A percentile compares a stretch with the other conserved stretches of the same genome.
Evolutionary conservation across 1,284 basidiomycete species (phyloP).

Genomic region (Pseudozyma pruni): DNA sequence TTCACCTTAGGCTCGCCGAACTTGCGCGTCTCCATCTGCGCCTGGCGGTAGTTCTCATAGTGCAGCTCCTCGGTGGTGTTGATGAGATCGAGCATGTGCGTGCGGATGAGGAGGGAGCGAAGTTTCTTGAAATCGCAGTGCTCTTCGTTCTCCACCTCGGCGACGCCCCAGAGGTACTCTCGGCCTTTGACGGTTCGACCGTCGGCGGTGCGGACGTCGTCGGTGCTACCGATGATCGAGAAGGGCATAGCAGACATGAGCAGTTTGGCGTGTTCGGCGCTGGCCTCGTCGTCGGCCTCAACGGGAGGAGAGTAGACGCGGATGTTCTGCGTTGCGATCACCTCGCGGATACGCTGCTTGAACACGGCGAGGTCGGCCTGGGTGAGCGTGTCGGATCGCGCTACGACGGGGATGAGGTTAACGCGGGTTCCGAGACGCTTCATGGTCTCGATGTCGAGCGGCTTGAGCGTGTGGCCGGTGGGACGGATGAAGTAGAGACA

Average conservation of each 20-base stretch:
- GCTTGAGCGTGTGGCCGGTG: slow-evolving; percentile 96
- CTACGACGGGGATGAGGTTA: slow-evolving; percentile 96
- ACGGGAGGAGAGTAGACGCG: slow-evolving; percentile 93
- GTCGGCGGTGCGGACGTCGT: slow-evolving; percentile 90
- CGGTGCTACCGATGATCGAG: slow-evolving; percentile 96
- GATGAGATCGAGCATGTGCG: slow-evolving; percentile 98
- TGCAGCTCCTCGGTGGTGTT: slow-evolving; percentile 94
- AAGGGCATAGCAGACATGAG: slow-evolving; percentile 89
- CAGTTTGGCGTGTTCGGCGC: slow-evolving; percentile 87
- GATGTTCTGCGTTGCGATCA: slow-evolving; percentile 89
- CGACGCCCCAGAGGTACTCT: slow-evolving; percentile 99
- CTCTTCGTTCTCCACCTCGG: slow-evolving; percentile 96
- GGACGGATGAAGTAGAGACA: slow-evolving; percentile 98
- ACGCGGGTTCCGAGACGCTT: slow-evolving; percentile 94
- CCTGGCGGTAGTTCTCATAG: slow-evolving; percentile 97
- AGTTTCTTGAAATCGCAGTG: slow-evolving; percentile 99
- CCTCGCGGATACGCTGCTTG: slow-evolving; percentile 93
- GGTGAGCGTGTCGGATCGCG: slow-evolving; percentile 95
- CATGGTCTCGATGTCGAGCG: slow-evolving; percentile 99
- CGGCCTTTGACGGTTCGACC: slow-evolving; percentile 95
- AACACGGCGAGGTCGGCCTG: slow-evolving; percentile 89
- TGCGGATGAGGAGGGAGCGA: slow-evolving; percentile 92
- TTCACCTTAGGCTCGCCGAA: slow-evolving; percentile 98
- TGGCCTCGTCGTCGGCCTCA: slow-evolving; percentile 87
- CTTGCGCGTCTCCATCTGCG: slow-evolving; percentile 99